Evolutionary conservation across 495 filamentous ascomycete genomes (phyloP), one percentile per base, ranked within the genome.

Genomic region (Penicillium lividum): DNA sequence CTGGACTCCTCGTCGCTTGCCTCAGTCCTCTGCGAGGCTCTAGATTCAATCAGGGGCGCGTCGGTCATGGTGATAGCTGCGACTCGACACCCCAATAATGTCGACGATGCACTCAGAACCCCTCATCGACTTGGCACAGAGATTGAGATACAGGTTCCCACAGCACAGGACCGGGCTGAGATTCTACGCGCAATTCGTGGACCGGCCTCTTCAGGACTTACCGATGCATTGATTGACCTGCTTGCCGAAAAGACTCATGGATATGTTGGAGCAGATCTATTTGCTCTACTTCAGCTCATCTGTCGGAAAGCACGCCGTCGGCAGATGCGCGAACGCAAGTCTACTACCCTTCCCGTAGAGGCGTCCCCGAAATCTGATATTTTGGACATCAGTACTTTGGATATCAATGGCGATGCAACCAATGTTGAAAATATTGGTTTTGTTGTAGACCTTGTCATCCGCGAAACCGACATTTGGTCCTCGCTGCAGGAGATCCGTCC

Each of bases 71-170:
- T 95, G 43, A 86, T 91, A 29, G 89, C 87, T 48, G 87, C 91
- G 52, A 84, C 89, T 31, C 81, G 89, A 47, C 87, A 84, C 63
- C 81, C 87, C 5, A 85, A 86, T 54, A 82, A 91, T 60, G 81
- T 98, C n/a, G 86, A 94, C 57, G 81, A 85, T 57, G 78, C 82
- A 18, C 78, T 97, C 30, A 83, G 88, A 63, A 84, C 83, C 3
- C 82, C 83, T 1, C 82, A 85, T 42, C 81, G 89, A 36, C 82
- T 96, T 38, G 80, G 80, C 29, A 79, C 77, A 7, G 89, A 93
- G 56, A 85, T 98, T 54, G 87, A 91, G 69, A 78, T 97, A 27
- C 85, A 92, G 11, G 80, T 96, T 8, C 94, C 94, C 0, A 88
- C 93, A 55, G 82, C 82, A 15, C 71, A 76, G 31, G 85, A 89